These are phyloP conservation scores for Magnolia kwangsiensis DNA, from an alignment of 164 flowering plant genomes.

Conservation along the genomic window DNA sequence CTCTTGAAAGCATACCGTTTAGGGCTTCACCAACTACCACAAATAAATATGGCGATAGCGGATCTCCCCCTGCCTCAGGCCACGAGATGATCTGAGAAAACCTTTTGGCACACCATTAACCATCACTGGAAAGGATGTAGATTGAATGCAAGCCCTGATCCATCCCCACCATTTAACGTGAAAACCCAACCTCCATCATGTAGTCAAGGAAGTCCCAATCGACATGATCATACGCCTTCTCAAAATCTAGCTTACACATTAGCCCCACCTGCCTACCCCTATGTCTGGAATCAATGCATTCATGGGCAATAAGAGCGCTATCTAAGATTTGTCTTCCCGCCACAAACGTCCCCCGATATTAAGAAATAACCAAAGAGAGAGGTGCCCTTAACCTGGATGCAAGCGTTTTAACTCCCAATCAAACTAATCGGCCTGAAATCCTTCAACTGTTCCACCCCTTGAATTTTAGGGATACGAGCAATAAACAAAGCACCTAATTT, in stretches of 20 bases:
- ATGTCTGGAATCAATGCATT: neutral
- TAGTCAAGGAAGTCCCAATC: neutral
- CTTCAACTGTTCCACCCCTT: neutral
- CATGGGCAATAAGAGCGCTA: neutral
- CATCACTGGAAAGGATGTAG: neutral
- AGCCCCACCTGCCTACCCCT: neutral
- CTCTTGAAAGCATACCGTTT: neutral
- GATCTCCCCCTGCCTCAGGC: neutral
- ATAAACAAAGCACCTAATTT: too few species aligned
- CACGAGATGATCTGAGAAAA: neutral
- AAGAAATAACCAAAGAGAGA: neutral
- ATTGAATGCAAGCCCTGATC: neutral
- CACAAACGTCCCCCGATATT: neutral
- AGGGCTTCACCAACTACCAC: neutral
- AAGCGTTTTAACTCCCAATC: neutral
- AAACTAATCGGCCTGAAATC: neutral
- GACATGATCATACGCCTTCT: neutral
- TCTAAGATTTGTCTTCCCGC: neutral
- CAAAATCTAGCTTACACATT: neutral
- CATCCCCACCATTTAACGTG: neutral
- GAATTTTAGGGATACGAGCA: too few species aligned
- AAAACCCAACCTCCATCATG: neutral
- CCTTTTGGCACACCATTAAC: neutral
- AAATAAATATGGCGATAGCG: neutral
- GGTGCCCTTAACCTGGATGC: neutral